phyloP scores from a whole-genome alignment of 192 early-diverging fungal genomes.

The Spizellomyces punctatus region DNA sequence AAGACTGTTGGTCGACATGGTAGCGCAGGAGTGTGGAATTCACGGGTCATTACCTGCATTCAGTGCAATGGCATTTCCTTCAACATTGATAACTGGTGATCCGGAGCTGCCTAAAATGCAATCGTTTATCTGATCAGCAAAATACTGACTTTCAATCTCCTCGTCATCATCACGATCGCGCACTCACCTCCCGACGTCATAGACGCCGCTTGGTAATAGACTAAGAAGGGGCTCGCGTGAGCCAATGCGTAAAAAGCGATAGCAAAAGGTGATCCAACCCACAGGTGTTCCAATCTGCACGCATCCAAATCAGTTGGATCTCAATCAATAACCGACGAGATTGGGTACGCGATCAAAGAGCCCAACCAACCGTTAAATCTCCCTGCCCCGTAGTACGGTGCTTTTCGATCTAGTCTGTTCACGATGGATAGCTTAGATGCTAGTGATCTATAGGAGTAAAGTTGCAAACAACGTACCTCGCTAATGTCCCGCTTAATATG shows the following conservation, averaged over 20 bases:
- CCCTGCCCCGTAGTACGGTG: constrained; percentile 43
- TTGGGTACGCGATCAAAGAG: not conserved
- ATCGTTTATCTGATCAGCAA: constrained; percentile 43
- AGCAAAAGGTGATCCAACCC: not conserved
- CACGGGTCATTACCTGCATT: constrained; percentile 60
- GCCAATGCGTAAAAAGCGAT: not conserved
- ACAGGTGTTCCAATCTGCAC: constrained; percentile 46
- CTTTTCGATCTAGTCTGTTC: constrained; percentile 43
- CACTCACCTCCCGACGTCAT: constrained; percentile 67
- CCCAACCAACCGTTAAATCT: constrained; percentile 33
- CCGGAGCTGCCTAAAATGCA: constrained; percentile 59
- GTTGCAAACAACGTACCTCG: constrained; percentile 4
- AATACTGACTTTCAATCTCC: constrained; percentile 61
- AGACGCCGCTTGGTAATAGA: constrained; percentile 76
- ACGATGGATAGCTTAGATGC: too few species aligned
- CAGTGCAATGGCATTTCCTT: constrained; percentile 77
- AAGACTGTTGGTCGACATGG: not conserved
- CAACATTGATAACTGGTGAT: constrained; percentile 79
- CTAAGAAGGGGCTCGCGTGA: not conserved
- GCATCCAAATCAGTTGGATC: not conserved
- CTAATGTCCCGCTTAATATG: constrained; percentile 46
- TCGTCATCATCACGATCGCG: not conserved
- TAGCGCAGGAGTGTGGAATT: not conserved
- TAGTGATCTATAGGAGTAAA: too few species aligned
- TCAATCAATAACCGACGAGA: not conserved